Conservation (phyloP, 176 grass and related monocot species). For the Rhynchospora breviuscula region DNA sequence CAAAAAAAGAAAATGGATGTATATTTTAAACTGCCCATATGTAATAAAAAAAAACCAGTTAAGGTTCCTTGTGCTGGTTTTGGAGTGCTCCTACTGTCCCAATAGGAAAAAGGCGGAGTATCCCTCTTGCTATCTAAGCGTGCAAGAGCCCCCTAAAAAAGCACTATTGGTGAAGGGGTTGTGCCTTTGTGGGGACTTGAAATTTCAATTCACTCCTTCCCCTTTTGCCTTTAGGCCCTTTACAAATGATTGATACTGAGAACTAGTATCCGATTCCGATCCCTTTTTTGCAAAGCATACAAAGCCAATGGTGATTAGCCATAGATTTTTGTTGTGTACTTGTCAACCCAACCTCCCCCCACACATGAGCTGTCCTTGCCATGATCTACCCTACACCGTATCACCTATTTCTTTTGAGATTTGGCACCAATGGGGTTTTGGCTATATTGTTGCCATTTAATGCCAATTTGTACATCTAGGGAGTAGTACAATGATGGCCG, state of each 20-base stretch:
- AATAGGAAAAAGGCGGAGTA: not conserved
- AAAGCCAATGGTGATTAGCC: constrained; percentile 12
- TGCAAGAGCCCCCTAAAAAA: constrained; percentile 12
- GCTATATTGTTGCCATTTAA: not conserved
- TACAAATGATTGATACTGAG: constrained; percentile 20
- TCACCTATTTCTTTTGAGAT: constrained; percentile 9
- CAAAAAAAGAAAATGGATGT: not conserved
- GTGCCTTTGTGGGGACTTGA: constrained; percentile 10
- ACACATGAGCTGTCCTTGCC: constrained; percentile 8
- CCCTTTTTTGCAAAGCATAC: constrained; percentile 26
- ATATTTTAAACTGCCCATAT: constrained; percentile 6
- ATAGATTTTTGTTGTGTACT: constrained; percentile 20
- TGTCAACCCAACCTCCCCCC: constrained; percentile 9
- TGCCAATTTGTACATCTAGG: not conserved
- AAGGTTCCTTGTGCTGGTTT: constrained; percentile 8
- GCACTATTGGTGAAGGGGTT: constrained; percentile 1
- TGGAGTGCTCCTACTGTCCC: not conserved
- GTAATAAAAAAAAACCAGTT: not conserved
- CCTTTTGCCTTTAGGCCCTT: constrained; percentile 15
- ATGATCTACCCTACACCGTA: constrained; percentile 5
- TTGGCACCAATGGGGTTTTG: not conserved
- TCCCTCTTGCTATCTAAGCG: constrained; percentile 1
- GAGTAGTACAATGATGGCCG: constrained; percentile 2
- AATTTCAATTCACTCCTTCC: constrained; percentile 20
- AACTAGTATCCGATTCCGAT: constrained; percentile 30